Percentiles rank a stretch among this genome's conserved stretches.
Evolutionary conservation across 2,329 filamentous ascomycete genomes (phyloP).

Genomic region (Zymoseptoria passerinii): DNA sequence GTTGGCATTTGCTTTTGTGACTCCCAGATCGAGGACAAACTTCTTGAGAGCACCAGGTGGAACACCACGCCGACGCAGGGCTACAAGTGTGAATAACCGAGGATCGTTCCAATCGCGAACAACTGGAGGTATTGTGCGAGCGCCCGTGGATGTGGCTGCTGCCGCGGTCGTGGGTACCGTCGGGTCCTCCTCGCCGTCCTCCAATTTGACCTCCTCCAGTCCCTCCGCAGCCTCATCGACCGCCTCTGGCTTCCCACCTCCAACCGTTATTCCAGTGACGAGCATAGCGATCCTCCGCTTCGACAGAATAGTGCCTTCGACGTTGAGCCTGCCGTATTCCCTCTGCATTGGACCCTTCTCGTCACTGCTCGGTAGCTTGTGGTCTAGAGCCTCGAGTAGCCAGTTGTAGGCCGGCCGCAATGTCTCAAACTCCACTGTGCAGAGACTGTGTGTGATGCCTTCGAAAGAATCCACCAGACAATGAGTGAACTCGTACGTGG

Average conservation of each 20-base stretch:
- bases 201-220: slow-evolving; percentile 35
- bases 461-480: slow-evolving; percentile 91
- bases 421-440: slow-evolving; percentile 85
- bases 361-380: slow-evolving; percentile 59
- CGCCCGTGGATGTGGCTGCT: slow-evolving; percentile 14
- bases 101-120: slow-evolving; percentile 90
- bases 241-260: slow-evolving; percentile 15
- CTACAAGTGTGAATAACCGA: slow-evolving; percentile 78
- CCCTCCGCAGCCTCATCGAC: slow-evolving; percentile 24
- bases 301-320: slow-evolving; percentile 76
- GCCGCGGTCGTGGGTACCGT: slow-evolving; percentile 18
- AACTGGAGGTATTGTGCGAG: slow-evolving; percentile 37
- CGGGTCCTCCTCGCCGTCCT: slow-evolving; percentile 33
- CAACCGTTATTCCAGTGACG: slow-evolving; percentile 53
- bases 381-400: slow-evolving; percentile 70
- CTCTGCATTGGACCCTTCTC: slow-evolving; percentile 70
- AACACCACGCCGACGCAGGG: slow-evolving; percentile 72
- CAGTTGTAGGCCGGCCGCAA: slow-evolving; percentile 84
- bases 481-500: slow-evolving; percentile 82
- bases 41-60: slow-evolving; percentile 81
- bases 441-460: slow-evolving; percentile 82
- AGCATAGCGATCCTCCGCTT: slow-evolving; percentile 78
- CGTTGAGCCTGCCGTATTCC: slow-evolving; percentile 71
- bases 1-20: slow-evolving; percentile 70
- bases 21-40: slow-evolving; percentile 85